These are phyloP conservation scores for Scutellaria barbata DNA, from an alignment of 257 asterid genomes.

Conservation along the genomic window DNA sequence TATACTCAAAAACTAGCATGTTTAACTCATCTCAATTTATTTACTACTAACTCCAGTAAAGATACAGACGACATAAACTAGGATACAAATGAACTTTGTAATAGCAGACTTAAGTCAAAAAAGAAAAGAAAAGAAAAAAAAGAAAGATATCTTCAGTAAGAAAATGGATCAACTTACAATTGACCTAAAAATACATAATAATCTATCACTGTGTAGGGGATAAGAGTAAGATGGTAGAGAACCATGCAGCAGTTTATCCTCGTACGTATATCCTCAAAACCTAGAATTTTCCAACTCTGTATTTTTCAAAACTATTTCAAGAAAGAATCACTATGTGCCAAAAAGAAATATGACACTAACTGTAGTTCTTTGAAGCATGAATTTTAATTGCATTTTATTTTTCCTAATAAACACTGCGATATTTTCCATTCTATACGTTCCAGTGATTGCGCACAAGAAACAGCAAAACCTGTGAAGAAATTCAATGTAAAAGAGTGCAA, in stretches of 20 bases:
- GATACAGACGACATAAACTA: background rate
- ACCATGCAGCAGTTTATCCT: conserved; percentile 28
- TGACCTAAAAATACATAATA: conserved; percentile 46
- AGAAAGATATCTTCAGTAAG: background rate
- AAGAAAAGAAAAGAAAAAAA: too few relatives aligned
- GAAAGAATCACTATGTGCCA: conserved; percentile 37
- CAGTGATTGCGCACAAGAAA: conserved; percentile 31
- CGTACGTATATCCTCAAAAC: conserved; percentile 28
- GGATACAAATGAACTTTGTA: background rate
- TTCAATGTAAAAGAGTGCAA: conserved; percentile 21
- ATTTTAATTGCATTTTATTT: conserved; percentile 36
- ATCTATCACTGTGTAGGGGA: conserved; percentile 31
- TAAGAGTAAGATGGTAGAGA: conserved; percentile 29
- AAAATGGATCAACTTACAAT: conserved; percentile 39
- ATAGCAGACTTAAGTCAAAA: background rate
- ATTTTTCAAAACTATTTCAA: conserved; percentile 30
- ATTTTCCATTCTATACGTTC: conserved; percentile 42
- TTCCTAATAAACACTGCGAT: conserved; percentile 37
- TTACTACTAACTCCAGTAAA: too few relatives aligned
- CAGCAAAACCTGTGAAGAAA: conserved; percentile 35
- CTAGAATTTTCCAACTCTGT: conserved; percentile 33
- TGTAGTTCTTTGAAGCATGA: conserved; percentile 29
- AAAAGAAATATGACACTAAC: conserved; percentile 40
- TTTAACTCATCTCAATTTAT: too few relatives aligned
- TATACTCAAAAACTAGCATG: too few relatives aligned